These are phyloP conservation scores for Fusarium redolens DNA, from an alignment of 2,329 filamentous ascomycete species.

Conservation along the genomic window DNA sequence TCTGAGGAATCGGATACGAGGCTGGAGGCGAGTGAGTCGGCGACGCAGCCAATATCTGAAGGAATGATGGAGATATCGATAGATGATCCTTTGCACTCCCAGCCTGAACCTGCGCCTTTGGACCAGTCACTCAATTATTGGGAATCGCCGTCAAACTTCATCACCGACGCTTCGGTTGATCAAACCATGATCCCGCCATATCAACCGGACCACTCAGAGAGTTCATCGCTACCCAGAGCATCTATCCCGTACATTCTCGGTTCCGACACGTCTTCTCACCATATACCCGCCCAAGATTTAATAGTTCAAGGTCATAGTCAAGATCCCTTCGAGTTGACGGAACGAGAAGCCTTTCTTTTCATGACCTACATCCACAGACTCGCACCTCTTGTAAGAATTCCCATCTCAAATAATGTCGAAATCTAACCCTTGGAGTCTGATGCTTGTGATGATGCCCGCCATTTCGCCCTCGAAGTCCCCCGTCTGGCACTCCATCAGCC, in stretches of 20 bases:
- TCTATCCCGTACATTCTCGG: not conserved
- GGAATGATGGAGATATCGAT: not conserved
- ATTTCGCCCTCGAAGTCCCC: conserved; percentile 6
- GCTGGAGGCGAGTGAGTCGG: not conserved
- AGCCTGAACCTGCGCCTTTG: rapidly evolving
- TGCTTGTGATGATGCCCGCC: not conserved
- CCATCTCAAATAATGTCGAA: rapidly evolving
- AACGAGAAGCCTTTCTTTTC: conserved; percentile 1
- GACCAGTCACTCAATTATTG: rapidly evolving
- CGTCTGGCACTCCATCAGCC: not conserved
- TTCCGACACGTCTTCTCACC: rapidly evolving
- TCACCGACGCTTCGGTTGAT: rapidly evolving
- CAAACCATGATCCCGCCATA: not conserved
- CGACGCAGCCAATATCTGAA: not conserved
- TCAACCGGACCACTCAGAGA: not conserved
- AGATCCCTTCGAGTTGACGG: not conserved
- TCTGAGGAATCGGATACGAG: not conserved
- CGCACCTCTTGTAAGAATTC: not conserved
- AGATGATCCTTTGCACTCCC: rapidly evolving
- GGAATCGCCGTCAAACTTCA: not conserved
- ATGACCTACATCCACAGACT: conserved; percentile 10
- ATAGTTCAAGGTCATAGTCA: rapidly evolving
- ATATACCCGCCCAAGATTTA: rapidly evolving
- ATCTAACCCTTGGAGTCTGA: not conserved
- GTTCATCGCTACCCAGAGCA: not conserved